phyloP scores from a whole-genome alignment of 495 filamentous ascomycete species.

The Neurospora sp. region DNA sequence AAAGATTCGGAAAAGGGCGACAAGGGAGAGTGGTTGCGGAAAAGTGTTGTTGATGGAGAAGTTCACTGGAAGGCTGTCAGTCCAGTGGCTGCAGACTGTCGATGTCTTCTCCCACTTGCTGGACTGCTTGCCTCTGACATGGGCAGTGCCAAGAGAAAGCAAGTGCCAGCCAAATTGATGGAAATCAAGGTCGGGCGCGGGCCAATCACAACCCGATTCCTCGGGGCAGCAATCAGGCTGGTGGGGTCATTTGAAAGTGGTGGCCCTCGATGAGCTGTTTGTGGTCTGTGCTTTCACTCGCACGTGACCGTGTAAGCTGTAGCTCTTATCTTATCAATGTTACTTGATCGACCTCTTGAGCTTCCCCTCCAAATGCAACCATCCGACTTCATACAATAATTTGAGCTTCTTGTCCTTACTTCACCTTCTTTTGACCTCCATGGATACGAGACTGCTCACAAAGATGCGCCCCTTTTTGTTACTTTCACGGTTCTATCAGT shows the following conservation, averaged over 20 bases:
- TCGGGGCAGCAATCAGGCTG: not conserved
- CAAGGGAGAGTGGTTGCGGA: not conserved
- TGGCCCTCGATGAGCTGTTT: not conserved
- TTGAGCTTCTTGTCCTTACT: not conserved
- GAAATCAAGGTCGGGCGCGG: not conserved
- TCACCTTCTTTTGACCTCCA: not conserved
- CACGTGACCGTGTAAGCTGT: not conserved
- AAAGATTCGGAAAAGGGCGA: slow-evolving; percentile 2
- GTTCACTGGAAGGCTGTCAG: not conserved
- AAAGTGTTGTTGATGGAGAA: not conserved
- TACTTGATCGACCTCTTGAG: not conserved
- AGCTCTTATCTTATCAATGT: not conserved
- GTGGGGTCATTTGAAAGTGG: not conserved
- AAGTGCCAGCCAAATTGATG: not conserved
- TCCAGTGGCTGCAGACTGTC: not conserved
- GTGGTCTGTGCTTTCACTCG: not conserved
- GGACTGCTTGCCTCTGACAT: not conserved
- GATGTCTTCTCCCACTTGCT: not conserved
- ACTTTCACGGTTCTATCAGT: no score
- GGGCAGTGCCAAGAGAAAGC: not conserved
- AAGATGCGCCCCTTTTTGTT: not conserved
- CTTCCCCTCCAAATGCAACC: not conserved
- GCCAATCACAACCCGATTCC: not conserved
- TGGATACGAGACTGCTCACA: not conserved
- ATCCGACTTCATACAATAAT: not conserved